Conservation (phyloP, 2,329 filamentous ascomycete genomes). For the Fusarium sp. region DNA sequence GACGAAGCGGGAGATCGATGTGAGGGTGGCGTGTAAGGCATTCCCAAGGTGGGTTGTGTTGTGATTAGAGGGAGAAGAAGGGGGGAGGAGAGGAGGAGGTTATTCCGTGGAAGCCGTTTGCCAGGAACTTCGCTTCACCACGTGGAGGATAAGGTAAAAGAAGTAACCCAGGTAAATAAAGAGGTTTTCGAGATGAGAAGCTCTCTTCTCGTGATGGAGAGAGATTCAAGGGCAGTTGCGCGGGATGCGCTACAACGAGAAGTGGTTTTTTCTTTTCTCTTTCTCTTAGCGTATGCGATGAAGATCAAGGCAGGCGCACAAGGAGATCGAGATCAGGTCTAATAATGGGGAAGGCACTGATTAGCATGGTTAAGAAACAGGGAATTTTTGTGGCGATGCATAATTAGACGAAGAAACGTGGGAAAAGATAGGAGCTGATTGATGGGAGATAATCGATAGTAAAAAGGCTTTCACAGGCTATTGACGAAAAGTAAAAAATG, state of each 20-base stretch:
- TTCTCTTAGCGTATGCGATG: conserved; percentile 38
- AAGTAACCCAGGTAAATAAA: conserved; percentile 10
- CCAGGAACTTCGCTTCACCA: conserved; percentile 36
- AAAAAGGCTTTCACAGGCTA: background rate
- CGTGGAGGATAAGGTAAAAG: conserved; percentile 18
- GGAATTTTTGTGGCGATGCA: conserved; percentile 23
- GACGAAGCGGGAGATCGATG: conserved; percentile 71
- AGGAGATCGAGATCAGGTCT: conserved; percentile 34
- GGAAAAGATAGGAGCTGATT: background rate
- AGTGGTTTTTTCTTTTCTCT: conserved; percentile 15
- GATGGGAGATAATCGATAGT: background rate
- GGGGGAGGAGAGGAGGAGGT: conserved; percentile 15
- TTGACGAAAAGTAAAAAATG: background rate
- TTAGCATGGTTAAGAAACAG: conserved; percentile 35
- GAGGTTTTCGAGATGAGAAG: conserved; percentile 10
- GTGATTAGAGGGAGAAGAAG: conserved; percentile 16
- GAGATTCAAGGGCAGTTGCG: conserved; percentile 11
- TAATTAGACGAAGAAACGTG: background rate
- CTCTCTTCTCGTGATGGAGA: conserved; percentile 20
- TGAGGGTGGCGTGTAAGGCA: conserved; percentile 90
- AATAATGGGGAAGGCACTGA: conserved; percentile 37
- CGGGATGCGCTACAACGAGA: background rate
- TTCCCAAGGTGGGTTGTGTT: conserved; percentile 57
- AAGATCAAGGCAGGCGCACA: conserved; percentile 17
- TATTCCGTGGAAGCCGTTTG: conserved; percentile 39